Evolutionary conservation across 2,329 filamentous ascomycete species (phyloP), one percentile per base, ranked within the genome.

Genomic region (Sphaerulina vaccinii): DNA sequence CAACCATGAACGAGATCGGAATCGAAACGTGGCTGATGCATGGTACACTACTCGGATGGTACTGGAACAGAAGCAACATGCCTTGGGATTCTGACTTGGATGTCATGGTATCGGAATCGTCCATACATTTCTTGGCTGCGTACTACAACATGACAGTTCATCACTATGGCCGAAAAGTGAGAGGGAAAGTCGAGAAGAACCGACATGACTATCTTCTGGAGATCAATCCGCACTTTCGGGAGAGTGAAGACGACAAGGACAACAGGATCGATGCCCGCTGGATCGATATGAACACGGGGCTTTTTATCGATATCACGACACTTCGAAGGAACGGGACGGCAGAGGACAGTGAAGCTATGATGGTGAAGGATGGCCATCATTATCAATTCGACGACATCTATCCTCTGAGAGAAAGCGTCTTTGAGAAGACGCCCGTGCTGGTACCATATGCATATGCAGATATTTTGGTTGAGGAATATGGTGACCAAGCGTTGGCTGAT

Each of bases 71-170:
- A 47, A 75, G 76, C 62, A 77, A 82, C 60, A 75, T 84, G 67
- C 81, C 81, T 2, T 84, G 81, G 81, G 81, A 84, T 62, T 77
- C 75, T 10, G 81, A 84, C 58, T 63, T 83, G 42, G 81, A 84
- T 57, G 78, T 83, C 10, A 78, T 82, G 63, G 73, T 84, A 13
- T 77, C 78, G 5, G 78, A 82, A 61, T 61, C 67, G 10, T 77
- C 77, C 0, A 79, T 83, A 46, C 65, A 72, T n/a, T 79, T 79
- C 64, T 70, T 84, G 5, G 80, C 78, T 8, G 67, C 70, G 19
- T 82, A 80, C 66, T 82, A 83, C 69, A 84, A 84, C 61, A 82
- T 83, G 79, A 82, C 78, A 0, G 73, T 83, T 18, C 78, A 83
- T 58, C 71, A 73, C 48, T 66, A 60, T 54, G 65, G 42, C 57